A percentile compares a stretch with the other conserved stretches of the same genome.
Conservation (phyloP, 306 rosid genomes). For the Ceratonia siliqua region DNA sequence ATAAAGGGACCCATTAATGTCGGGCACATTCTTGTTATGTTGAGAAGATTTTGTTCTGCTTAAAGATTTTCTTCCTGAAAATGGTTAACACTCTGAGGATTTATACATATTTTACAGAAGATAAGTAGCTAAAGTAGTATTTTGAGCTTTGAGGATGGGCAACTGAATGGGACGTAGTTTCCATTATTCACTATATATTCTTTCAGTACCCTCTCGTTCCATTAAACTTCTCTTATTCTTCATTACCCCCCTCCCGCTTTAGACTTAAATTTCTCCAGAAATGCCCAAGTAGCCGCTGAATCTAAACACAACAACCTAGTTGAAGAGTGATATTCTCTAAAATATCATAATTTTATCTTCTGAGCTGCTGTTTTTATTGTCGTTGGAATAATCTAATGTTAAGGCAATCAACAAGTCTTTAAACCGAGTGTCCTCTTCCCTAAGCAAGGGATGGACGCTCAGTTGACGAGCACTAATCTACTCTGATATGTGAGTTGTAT, state of each 20-base stretch:
- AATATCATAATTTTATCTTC: background rate
- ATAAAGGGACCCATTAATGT: background rate
- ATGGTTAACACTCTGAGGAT: background rate
- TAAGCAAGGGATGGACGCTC: background rate
- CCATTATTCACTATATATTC: background rate
- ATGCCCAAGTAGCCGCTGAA: background rate
- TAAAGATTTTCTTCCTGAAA: background rate
- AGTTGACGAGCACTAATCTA: background rate
- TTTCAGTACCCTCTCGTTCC: background rate
- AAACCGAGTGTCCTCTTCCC: background rate
- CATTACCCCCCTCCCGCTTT: background rate
- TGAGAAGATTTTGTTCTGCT: background rate
- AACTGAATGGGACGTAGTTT: background rate
- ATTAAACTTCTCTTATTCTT: background rate
- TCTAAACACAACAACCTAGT: background rate
- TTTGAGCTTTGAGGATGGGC: background rate
- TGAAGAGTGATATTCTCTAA: background rate
- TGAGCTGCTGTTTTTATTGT: background rate
- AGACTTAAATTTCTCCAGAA: background rate
- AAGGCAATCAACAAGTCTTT: background rate
- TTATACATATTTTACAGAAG: background rate
- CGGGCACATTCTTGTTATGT: conserved; percentile 1
- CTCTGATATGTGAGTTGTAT: background rate
- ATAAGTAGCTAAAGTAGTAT: background rate
- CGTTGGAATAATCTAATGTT: background rate